Percentiles rank a stretch among this genome's conserved stretches.
Evolutionary conservation across 2,329 filamentous ascomycete species (phyloP).

Genomic region (Nothophaeocryptopus gaeumannii): DNA sequence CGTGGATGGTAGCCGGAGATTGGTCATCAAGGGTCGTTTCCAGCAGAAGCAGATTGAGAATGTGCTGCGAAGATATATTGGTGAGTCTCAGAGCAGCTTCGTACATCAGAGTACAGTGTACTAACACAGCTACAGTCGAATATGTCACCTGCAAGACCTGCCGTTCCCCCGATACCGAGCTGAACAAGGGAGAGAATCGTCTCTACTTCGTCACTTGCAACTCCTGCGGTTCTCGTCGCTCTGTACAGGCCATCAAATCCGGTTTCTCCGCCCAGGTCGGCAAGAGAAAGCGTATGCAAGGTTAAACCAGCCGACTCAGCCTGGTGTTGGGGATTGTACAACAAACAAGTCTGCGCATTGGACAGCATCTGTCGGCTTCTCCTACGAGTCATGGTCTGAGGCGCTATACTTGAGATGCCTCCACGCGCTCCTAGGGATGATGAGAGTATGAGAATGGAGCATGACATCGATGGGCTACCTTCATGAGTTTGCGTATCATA

Average conservation of each 20-base stretch:
- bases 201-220: constrained; percentile 99
- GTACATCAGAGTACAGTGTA: too few relatives aligned
- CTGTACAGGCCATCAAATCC: constrained; percentile 97
- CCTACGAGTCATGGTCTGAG: too few relatives aligned
- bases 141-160: constrained; percentile 99
- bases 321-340: too few relatives aligned
- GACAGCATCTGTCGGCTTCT: too few relatives aligned
- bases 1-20: constrained; percentile 84
- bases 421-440: too few relatives aligned
- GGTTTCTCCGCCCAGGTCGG: constrained; percentile 99
- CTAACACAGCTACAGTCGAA: constrained; percentile 60
- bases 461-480: too few relatives aligned
- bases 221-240: constrained; percentile 64
- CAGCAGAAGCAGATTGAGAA: constrained; percentile 99
- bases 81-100: too few relatives aligned
- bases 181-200: constrained; percentile 98
- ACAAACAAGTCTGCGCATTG: too few relatives aligned
- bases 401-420: too few relatives aligned
- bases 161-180: constrained; percentile 87
- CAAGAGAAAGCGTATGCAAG: constrained; percentile 85
- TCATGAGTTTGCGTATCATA: too few relatives aligned
- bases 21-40: constrained; percentile 99
- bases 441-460: too few relatives aligned
- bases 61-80: constrained; percentile 91
- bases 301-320: constrained; percentile 28